Conservation (phyloP, 352 stramenopile species). For the Phytophthora sojae region DNA sequence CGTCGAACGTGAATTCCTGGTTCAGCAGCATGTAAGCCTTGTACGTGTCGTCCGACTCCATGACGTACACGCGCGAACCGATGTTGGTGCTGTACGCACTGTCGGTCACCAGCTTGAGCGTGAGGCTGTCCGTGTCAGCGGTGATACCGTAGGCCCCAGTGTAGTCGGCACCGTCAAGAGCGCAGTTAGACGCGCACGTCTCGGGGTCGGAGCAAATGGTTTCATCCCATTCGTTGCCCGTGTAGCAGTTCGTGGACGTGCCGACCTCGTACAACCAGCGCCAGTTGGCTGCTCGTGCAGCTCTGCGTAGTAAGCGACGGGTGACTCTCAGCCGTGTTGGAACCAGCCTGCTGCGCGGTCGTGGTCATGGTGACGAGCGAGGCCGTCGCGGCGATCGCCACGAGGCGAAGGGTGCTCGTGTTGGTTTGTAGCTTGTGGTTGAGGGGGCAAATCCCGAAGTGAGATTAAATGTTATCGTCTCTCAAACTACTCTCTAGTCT, state of each 20-base stretch:
- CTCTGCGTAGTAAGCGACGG: slow-evolving; percentile 37
- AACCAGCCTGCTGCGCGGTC: slow-evolving; percentile 45
- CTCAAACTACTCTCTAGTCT: too few relatives aligned
- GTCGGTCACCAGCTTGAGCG: slow-evolving; percentile 51
- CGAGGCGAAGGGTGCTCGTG: slow-evolving; percentile 1
- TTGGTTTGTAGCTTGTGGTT: too few relatives aligned
- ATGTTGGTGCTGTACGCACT: slow-evolving; percentile 49
- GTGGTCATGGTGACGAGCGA: neutral
- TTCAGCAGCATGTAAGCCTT: slow-evolving; percentile 57
- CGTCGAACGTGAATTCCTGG: slow-evolving; percentile 58
- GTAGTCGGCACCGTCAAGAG: slow-evolving; percentile 56
- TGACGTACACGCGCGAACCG: slow-evolving; percentile 54
- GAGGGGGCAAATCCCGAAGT: too few relatives aligned
- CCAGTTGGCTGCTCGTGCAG: slow-evolving; percentile 46
- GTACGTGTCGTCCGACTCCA: slow-evolving; percentile 35
- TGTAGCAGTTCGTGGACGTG: slow-evolving; percentile 58
- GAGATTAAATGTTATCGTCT: too few relatives aligned
- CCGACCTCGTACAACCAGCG: slow-evolving; percentile 54
- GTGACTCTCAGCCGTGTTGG: slow-evolving; percentile 41
- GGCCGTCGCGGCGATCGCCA: neutral
- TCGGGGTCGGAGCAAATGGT: slow-evolving; percentile 44
- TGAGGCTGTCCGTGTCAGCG: slow-evolving; percentile 27
- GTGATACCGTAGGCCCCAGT: slow-evolving; percentile 52
- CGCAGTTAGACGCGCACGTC: slow-evolving; percentile 47
- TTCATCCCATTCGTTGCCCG: slow-evolving; percentile 44